phyloP scores from a whole-genome alignment of 1,284 basidiomycete species.

The Chiua sp. region DNA sequence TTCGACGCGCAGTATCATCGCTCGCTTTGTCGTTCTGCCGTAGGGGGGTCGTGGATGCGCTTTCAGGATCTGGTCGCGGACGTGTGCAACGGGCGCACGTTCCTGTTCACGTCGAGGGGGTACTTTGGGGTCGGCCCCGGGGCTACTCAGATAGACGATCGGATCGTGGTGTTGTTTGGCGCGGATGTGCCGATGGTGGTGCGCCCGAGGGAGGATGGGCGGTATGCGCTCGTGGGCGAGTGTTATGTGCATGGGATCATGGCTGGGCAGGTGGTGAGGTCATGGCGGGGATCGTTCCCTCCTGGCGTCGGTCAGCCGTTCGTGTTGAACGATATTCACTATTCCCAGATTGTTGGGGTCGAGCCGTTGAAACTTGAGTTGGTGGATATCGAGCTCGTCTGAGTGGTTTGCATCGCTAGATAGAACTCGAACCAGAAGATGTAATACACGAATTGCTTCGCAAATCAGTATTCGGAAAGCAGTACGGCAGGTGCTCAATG shows the following conservation, averaged over 20 bases:
- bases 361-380: neutral
- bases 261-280: constrained; percentile 7
- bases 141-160: constrained; percentile 4
- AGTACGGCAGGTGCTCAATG: no score
- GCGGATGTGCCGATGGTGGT: constrained; percentile 10
- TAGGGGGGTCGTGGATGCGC: constrained; percentile 5
- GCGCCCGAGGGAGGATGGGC: constrained; percentile 4
- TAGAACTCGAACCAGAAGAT: no score
- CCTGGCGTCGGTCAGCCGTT: neutral
- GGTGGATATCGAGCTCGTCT: no score
- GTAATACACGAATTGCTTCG: no score
- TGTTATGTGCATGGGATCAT: constrained; percentile 11
- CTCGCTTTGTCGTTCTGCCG: neutral
- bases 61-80: constrained; percentile 2
- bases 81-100: constrained; percentile 1
- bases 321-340: neutral
- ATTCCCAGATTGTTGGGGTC: neutral
- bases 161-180: constrained; percentile 6
- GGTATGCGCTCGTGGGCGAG: constrained; percentile 10
- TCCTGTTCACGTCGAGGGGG: neutral
- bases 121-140: neutral
- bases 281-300: constrained; percentile 2
- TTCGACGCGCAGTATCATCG: neutral
- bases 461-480: no score
- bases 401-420: no score